Evolutionary conservation across 768 basidiomycete species (phyloP).

Genomic region (Kwoniella pini): DNA sequence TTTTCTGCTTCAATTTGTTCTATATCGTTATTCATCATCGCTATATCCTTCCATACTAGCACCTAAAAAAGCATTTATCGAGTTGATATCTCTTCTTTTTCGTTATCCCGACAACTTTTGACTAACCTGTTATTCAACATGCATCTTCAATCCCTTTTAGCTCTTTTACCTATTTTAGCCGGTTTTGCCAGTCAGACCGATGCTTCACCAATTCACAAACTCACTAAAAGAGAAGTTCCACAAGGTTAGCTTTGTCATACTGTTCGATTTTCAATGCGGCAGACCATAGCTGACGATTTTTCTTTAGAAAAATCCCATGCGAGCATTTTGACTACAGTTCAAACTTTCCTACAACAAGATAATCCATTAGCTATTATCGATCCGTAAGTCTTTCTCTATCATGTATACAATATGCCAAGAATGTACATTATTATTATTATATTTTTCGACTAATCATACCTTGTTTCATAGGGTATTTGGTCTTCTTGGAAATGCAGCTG

Average conservation of each 20-base stretch:
- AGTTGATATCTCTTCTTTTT: too few relatives aligned
- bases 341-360: constrained; percentile 59
- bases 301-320: constrained; percentile 67
- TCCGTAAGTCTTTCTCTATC: constrained; percentile 55
- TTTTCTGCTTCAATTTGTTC: not conserved
- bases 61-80: too few relatives aligned
- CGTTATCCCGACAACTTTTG: not conserved
- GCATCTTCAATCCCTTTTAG: constrained; percentile 13
- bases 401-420: not conserved
- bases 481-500: constrained; percentile 69
- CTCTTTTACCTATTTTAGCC: constrained; percentile 48
- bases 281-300: not conserved
- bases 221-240: constrained; percentile 64
- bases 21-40: not conserved
- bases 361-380: constrained; percentile 66
- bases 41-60: not conserved
- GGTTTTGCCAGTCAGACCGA: constrained; percentile 53
- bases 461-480: constrained; percentile 55
- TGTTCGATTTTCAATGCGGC: not conserved
- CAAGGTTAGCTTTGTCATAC: constrained; percentile 59
- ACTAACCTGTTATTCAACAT: not conserved
- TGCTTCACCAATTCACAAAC: constrained; percentile 55
- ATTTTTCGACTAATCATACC: not conserved
- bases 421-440: not conserved
- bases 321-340: constrained; percentile 61